Percentiles rank a stretch among this genome's conserved stretches.
Conservation (phyloP, 345 rosid genomes). For the Arabis hirsuta region DNA sequence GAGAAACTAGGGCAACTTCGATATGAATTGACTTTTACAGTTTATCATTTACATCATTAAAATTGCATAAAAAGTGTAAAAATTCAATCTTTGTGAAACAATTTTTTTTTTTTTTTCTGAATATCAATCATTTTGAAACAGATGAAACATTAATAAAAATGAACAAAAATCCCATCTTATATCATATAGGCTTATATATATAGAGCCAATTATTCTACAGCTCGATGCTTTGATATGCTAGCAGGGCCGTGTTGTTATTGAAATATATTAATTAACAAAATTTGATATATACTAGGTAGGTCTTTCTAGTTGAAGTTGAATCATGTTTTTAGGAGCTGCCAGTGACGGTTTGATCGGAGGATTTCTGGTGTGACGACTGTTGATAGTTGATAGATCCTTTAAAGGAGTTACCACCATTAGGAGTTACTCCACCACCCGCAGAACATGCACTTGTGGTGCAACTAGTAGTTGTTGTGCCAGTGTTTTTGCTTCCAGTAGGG, state of each 20-base stretch:
- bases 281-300: background rate
- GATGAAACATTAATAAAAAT: too few species aligned
- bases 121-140: too few species aligned
- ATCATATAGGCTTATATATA: slow-evolving; percentile 2
- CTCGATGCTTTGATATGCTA: slow-evolving; percentile 20
- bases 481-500: background rate
- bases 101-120: too few species aligned
- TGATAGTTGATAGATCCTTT: slow-evolving; percentile 18
- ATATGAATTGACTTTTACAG: too few species aligned
- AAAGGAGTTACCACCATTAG: background rate
- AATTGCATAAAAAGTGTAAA: too few species aligned
- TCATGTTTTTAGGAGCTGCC: background rate
- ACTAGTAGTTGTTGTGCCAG: too few species aligned
- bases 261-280: background rate
- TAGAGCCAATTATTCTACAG: slow-evolving; percentile 17
- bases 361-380: background rate
- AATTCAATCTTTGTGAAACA: too few species aligned
- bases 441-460: background rate
- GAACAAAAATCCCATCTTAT: background rate
- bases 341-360: background rate
- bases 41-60: too few species aligned
- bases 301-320: background rate
- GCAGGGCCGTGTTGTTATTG: slow-evolving; percentile 25
- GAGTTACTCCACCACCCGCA: too few species aligned
- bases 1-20: too few species aligned